Conservation (phyloP, 2,329 filamentous ascomycete species). For the Neocatenulostroma microsporum region DNA sequence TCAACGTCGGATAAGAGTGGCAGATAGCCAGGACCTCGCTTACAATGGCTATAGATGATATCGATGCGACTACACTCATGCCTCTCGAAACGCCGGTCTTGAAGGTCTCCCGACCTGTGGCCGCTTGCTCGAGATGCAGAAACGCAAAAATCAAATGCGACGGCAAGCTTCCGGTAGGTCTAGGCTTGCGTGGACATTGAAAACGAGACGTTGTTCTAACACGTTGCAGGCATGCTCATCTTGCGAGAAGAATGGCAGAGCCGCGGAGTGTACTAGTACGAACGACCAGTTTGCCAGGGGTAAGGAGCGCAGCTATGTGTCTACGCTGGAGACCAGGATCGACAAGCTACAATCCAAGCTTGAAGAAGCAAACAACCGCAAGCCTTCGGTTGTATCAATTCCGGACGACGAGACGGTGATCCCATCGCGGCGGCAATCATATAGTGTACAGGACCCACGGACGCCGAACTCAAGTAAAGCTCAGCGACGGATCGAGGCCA, state of each 20-base stretch:
- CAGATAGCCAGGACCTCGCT: background rate
- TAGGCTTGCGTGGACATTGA: too few relatives aligned
- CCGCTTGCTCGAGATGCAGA: conserved; percentile 74
- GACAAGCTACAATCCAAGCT: conserved; percentile 80
- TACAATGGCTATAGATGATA: conserved; percentile 20
- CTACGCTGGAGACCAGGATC: conserved; percentile 83
- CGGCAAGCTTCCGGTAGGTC: conserved; percentile 66
- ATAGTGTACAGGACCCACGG: conserved; percentile 21
- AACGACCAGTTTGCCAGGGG: conserved; percentile 94
- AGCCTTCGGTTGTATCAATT: conserved; percentile 62
- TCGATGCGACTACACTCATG: conserved; percentile 30
- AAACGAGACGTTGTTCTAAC: too few relatives aligned
- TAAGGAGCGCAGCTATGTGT: conserved; percentile 94
- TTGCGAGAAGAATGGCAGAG: conserved; percentile 83
- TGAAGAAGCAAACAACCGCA: conserved; percentile 55
- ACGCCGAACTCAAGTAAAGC: conserved; percentile 30
- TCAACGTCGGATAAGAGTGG: too few relatives aligned
- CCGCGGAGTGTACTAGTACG: conserved; percentile 81
- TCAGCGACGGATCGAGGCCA: conserved; percentile 58
- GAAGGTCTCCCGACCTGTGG: conserved; percentile 69
- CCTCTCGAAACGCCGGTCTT: conserved; percentile 52
- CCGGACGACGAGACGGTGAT: conserved; percentile 48
- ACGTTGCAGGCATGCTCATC: conserved; percentile 65
- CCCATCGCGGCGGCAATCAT: conserved; percentile 44
- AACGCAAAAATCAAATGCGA: conserved; percentile 97